phyloP scores from a whole-genome alignment of 1,139 yeast genomes.

The Casaregolazyma lundiana region DNA sequence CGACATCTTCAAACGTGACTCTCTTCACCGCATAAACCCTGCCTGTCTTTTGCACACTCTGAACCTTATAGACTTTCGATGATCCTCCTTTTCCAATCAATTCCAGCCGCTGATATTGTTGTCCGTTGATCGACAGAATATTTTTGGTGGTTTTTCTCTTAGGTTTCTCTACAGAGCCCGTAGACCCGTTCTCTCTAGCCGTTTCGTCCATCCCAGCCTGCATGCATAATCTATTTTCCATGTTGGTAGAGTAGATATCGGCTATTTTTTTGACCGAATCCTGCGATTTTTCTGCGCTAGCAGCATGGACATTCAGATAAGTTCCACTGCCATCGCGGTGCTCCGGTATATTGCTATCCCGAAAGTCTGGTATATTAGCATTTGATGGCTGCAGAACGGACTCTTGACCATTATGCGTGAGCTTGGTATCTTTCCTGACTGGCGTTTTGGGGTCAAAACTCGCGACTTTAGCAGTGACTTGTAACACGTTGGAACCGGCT shows the following conservation, averaged over 20 bases:
- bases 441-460: constrained; percentile 11
- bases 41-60: constrained; percentile 34
- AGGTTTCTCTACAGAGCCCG: neutral
- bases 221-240: neutral
- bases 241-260: neutral
- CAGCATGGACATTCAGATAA: neutral
- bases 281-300: neutral
- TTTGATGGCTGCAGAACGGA: neutral
- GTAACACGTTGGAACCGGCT: neutral
- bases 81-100: constrained; percentile 90
- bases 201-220: neutral
- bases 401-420: neutral
- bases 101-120: constrained; percentile 69
- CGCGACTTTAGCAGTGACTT: constrained; percentile 1
- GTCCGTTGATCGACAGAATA: constrained; percentile 47
- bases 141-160: constrained; percentile 25
- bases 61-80: constrained; percentile 84
- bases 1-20: constrained; percentile 69
- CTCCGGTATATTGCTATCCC: neutral
- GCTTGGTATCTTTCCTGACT: constrained; percentile 2
- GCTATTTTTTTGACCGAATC: neutral
- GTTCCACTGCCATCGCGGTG: neutral
- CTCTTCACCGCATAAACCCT: constrained; percentile 75
- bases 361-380: neutral
- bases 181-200: neutral